Conservation (phyloP, 495 filamentous ascomycete species). For the Penicillium salamii region DNA sequence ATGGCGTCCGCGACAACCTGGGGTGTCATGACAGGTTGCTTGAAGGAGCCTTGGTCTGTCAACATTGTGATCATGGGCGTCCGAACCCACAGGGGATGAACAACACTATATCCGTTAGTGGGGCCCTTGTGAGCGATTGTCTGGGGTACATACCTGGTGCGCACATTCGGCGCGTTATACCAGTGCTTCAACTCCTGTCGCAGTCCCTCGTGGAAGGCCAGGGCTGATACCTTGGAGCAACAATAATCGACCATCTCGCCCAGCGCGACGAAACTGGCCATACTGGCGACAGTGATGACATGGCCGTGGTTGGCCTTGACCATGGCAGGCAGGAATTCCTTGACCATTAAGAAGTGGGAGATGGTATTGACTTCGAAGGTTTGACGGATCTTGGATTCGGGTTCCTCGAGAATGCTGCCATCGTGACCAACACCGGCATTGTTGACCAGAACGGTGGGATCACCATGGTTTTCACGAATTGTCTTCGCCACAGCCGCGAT, state of each 20-base stretch:
- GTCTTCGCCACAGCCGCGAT: slow-evolving; percentile 42
- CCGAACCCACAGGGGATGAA: slow-evolving; percentile 47
- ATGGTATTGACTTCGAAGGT: slow-evolving; percentile 61
- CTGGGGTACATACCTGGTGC: slow-evolving; percentile 35
- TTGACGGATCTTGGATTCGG: slow-evolving; percentile 43
- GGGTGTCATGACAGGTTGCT: slow-evolving; percentile 35
- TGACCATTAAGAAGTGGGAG: slow-evolving; percentile 54
- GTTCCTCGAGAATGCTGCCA: slow-evolving; percentile 44
- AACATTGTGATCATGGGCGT: slow-evolving; percentile 44
- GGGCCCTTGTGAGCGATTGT: neutral
- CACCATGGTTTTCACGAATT: slow-evolving; percentile 46
- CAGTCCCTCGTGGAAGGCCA: slow-evolving; percentile 53
- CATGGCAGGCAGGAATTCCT: slow-evolving; percentile 63
- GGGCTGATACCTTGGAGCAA: slow-evolving; percentile 54
- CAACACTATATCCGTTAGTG: slow-evolving; percentile 20
- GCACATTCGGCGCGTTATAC: slow-evolving; percentile 42
- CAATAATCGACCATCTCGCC: slow-evolving; percentile 54
- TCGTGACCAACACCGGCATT: slow-evolving; percentile 56
- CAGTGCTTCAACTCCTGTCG: slow-evolving; percentile 42
- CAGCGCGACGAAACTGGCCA: slow-evolving; percentile 51
- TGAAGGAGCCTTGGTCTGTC: slow-evolving; percentile 37
- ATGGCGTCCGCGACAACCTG: slow-evolving; percentile 38
- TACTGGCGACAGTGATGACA: slow-evolving; percentile 53
- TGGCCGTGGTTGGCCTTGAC: slow-evolving; percentile 58
- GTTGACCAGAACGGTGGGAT: slow-evolving; percentile 57